phyloP scores from a whole-genome alignment of 169 alveolate species.

The Plasmodium cynomolgi region DNA sequence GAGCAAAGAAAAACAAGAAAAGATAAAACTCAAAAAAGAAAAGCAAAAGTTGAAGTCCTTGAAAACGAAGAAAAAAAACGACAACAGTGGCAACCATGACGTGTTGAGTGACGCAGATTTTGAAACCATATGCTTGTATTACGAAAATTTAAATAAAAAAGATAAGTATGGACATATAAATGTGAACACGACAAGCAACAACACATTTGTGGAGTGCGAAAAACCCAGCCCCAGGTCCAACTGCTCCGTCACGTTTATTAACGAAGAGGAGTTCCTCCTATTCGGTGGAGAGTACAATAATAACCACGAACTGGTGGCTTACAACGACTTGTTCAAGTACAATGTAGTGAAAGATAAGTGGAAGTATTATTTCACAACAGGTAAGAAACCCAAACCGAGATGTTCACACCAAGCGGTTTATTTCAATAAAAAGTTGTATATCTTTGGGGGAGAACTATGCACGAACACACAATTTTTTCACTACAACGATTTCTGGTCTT shows the following conservation, averaged over 20 bases:
- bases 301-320: conserved; percentile 86
- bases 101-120: conserved; percentile 71
- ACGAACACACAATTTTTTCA: conserved; percentile 90
- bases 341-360: conserved; percentile 88
- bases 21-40: conserved; percentile 56
- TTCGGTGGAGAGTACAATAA: conserved; percentile 94
- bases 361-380: conserved; percentile 82
- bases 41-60: conserved; percentile 69
- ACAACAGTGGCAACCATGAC: conserved; percentile 12
- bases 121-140: conserved; percentile 68
- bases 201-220: conserved; percentile 70
- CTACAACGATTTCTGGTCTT: conserved; percentile 90
- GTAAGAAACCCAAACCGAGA: conserved; percentile 89
- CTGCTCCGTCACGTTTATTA: conserved; percentile 80
- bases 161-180: conserved; percentile 63
- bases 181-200: conserved; percentile 56
- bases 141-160: conserved; percentile 71
- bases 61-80: conserved; percentile 65
- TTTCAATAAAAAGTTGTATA: conserved; percentile 86
- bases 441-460: conserved; percentile 93
- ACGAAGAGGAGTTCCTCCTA: conserved; percentile 83
- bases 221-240: conserved; percentile 86
- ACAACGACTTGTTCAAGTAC: conserved; percentile 88
- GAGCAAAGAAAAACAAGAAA: conserved; percentile 71
- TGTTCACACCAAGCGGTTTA: conserved; percentile 92